Percentiles rank a stretch among this genome's conserved stretches.
Conservation (phyloP, 2,329 filamentous ascomycete genomes). For the Diaporthe longicolla region DNA sequence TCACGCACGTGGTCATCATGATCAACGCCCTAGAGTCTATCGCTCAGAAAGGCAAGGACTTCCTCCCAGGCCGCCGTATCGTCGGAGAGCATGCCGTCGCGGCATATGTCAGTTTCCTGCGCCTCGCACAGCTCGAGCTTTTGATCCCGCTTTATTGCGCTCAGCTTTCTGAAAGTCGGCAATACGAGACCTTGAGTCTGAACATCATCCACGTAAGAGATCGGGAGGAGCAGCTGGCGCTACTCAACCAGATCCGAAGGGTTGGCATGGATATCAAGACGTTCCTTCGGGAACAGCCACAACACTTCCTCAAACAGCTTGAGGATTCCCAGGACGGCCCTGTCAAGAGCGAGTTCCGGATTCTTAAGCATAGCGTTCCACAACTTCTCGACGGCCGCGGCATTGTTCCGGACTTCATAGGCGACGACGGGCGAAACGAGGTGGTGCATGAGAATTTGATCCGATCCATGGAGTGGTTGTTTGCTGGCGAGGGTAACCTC, state of each 20-base stretch:
- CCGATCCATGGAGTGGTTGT: constrained; percentile 86
- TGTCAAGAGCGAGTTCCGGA: constrained; percentile 62
- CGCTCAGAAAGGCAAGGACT: constrained; percentile 53
- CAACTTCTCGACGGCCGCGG: constrained; percentile 72
- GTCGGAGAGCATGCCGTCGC: constrained; percentile 79
- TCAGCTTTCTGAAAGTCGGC: constrained; percentile 75
- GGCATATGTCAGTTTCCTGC: constrained; percentile 85
- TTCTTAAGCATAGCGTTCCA: constrained; percentile 64
- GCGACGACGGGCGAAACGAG: constrained; percentile 64
- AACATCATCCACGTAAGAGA: constrained; percentile 83
- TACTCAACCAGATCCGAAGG: constrained; percentile 81
- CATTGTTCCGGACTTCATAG: constrained; percentile 80
- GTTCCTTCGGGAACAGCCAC: constrained; percentile 80
- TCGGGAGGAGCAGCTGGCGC: constrained; percentile 72
- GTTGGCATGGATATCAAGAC: constrained; percentile 79
- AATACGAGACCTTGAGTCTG: constrained; percentile 79
- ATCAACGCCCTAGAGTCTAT: constrained; percentile 75
- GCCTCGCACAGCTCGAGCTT: constrained; percentile 79
- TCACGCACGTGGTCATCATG: constrained; percentile 76
- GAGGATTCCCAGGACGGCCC: constrained; percentile 54
- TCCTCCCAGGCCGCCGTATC: constrained; percentile 49
- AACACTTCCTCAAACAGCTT: constrained; percentile 65
- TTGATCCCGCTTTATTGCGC: constrained; percentile 91
- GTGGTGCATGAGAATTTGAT: constrained; percentile 72
- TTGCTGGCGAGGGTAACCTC: constrained; percentile 72